These are phyloP conservation scores for Nakaseomyces bracarensis DNA, from an alignment of 1,139 yeast species.

Conservation along the genomic window DNA sequence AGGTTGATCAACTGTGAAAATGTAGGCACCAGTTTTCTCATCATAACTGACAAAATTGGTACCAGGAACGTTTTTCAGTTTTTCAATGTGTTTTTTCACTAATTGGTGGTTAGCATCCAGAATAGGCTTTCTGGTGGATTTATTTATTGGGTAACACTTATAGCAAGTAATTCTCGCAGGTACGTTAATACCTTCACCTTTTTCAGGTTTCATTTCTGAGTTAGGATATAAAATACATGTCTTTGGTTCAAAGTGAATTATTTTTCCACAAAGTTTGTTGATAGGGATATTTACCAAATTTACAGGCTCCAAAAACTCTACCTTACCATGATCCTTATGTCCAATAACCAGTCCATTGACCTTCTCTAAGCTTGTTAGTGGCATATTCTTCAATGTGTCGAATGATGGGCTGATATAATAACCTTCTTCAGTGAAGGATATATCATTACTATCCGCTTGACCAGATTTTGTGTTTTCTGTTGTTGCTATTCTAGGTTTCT, in stretches of 20 bases:
- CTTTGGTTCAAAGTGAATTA: conserved; percentile 52
- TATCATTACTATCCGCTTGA: conserved; percentile 24
- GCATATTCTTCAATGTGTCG: conserved; percentile 48
- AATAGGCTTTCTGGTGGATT: conserved; percentile 63
- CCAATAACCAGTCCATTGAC: conserved; percentile 67
- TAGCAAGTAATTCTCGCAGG: conserved; percentile 65
- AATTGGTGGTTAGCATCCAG: conserved; percentile 70
- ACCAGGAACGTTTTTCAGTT: conserved; percentile 52
- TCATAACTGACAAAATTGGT: conserved; percentile 69
- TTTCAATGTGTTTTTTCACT: conserved; percentile 59
- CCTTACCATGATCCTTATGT: conserved; percentile 64
- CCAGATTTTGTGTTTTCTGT: too few relatives aligned
- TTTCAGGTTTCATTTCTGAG: conserved; percentile 47
- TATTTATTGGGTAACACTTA: conserved; percentile 69
- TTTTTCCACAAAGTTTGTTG: conserved; percentile 53
- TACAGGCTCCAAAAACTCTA: conserved; percentile 70
- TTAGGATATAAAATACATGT: conserved; percentile 70
- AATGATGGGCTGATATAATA: conserved; percentile 82
- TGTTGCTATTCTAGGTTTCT: too few relatives aligned
- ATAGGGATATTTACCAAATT: conserved; percentile 63
- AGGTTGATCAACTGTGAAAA: conserved; percentile 42
- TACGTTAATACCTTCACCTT: conserved; percentile 81
- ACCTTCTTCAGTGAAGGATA: conserved; percentile 50
- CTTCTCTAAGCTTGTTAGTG: conserved; percentile 54
- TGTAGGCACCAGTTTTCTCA: conserved; percentile 75